Evolutionary conservation across 441 rosid genomes (phyloP), one percentile per base, ranked within the genome.

Genomic region (Francoa sonchifolia): DNA sequence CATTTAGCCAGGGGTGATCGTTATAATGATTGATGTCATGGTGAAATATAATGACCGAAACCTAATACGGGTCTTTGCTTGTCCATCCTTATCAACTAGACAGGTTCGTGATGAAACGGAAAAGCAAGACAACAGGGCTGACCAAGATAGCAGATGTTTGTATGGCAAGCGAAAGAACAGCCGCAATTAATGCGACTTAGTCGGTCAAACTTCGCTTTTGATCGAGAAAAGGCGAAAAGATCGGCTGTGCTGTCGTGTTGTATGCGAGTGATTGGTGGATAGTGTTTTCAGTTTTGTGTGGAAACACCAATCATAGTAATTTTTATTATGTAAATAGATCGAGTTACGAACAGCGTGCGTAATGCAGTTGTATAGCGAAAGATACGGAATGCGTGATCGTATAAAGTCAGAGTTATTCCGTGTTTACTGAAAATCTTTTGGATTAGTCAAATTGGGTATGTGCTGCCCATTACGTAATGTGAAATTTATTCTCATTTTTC

Each of bases 121-220:
- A 30, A 2, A 4, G 10, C 33, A 30, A 30, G 37, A 33, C 18
- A 33, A 15, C 19, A 33, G 37, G 37, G 37, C 37, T 33, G 9
- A 19, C 37, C 37, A n/a, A n/a, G n/a, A n/a, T n/a, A n/a, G n/a
- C n/a, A n/a, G n/a, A n/a, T n/a, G n/a, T n/a, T n/a, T n/a, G n/a
- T n/a, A n/a, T n/a, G n/a, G n/a, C n/a, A n/a, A n/a, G n/a, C n/a
- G n/a, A n/a, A n/a, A n/a, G n/a, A n/a, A n/a, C n/a, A n/a, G n/a
- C n/a, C n/a, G n/a, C 97, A 38, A 58, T 88, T 47, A 82, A 84
- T 59, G 82, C 84, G 48, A 93, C 84, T 44, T 18, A 12, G 40
- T 14, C 1, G 35, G 54, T 43, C 5, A 33, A 42, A 45, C 49
- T 33, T 30, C 42, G n/a, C n/a, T n/a, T n/a, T n/a, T 17, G 33